These are phyloP conservation scores for Xerocomus brunneocitrinus DNA, from an alignment of 768 basidiomycete species.

Conservation along the genomic window DNA sequence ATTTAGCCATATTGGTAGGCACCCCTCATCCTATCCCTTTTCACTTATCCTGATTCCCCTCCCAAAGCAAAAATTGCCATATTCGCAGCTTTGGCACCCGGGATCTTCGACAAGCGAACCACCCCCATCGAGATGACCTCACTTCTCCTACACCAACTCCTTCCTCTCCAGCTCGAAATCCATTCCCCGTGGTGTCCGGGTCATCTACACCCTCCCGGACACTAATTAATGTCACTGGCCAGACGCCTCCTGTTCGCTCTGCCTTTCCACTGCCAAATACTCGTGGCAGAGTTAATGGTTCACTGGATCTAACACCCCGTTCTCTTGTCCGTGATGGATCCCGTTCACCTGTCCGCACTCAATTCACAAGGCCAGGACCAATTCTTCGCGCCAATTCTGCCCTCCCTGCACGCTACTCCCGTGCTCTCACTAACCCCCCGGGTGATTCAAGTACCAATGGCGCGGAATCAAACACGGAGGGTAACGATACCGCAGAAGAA, in stretches of 20 bases:
- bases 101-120: conserved; percentile 67
- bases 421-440: conserved; percentile 13
- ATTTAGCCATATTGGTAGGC: conserved; percentile 44
- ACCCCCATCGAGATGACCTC: conserved; percentile 45
- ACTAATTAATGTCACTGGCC: conserved; percentile 20
- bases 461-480: conserved; percentile 15
- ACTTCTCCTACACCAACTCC: conserved; percentile 32
- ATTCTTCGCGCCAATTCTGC: conserved; percentile 39
- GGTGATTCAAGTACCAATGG: conserved; percentile 7
- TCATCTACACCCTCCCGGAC: conserved; percentile 11
- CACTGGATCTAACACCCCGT: conserved; percentile 25
- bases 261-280: conserved; percentile 33
- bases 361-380: conserved; percentile 28
- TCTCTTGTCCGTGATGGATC: conserved; percentile 12
- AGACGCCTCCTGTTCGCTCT: conserved; percentile 26
- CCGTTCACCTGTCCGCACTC: conserved; percentile 25
- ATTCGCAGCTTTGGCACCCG: conserved; percentile 73
- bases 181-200: conserved; percentile 14
- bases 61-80: conserved; percentile 74
- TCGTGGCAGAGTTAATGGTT: conserved; percentile 20
- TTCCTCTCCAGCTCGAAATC: conserved; percentile 24
- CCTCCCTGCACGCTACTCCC: conserved; percentile 36
- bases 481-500: conserved; percentile 23
- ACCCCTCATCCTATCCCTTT: neutral
- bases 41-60: neutral